phyloP scores from a whole-genome alignment of 768 basidiomycete genomes.

The Gymnopilus dilepis region DNA sequence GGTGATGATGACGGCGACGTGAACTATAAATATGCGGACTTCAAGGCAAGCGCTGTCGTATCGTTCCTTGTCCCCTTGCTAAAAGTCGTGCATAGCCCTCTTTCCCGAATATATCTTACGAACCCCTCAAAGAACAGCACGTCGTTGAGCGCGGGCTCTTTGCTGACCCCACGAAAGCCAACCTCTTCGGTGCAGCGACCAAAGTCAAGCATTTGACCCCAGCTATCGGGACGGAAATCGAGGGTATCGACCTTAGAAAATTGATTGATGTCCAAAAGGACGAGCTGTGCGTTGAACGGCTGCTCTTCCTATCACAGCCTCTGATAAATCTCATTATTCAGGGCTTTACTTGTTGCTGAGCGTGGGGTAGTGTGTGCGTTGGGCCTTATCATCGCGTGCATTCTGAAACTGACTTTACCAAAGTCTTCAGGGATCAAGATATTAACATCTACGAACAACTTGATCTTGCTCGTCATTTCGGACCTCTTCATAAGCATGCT shows the following conservation, averaged over 20 bases:
- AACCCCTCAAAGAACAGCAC: conserved; percentile 59
- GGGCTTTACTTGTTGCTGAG: conserved; percentile 76
- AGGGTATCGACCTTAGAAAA: conserved; percentile 75
- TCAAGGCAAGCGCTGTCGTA: conserved; percentile 50
- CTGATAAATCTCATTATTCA: conserved; percentile 30
- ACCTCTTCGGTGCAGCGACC: conserved; percentile 63
- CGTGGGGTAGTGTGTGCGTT: conserved; percentile 75
- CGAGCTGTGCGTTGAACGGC: conserved; percentile 60
- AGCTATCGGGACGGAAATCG: conserved; percentile 75
- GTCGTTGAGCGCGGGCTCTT: conserved; percentile 70
- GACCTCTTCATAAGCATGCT: conserved; percentile 82
- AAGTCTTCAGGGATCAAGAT: conserved; percentile 80
- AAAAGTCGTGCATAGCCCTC: conserved; percentile 49
- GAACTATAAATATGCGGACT: conserved; percentile 58
- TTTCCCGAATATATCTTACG: conserved; percentile 69
- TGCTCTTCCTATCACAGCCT: neutral
- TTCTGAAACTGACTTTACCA: neutral
- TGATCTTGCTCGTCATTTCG: conserved; percentile 72
- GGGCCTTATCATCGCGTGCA: conserved; percentile 7
- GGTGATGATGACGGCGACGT: conserved; percentile 54
- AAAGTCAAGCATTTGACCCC: conserved; percentile 75
- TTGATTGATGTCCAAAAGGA: conserved; percentile 74
- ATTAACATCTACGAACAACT: conserved; percentile 71
- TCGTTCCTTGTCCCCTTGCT: neutral
- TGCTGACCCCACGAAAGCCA: conserved; percentile 74